phyloP scores from a whole-genome alignment of 768 basidiomycete species.

The Lactarius sp. region DNA sequence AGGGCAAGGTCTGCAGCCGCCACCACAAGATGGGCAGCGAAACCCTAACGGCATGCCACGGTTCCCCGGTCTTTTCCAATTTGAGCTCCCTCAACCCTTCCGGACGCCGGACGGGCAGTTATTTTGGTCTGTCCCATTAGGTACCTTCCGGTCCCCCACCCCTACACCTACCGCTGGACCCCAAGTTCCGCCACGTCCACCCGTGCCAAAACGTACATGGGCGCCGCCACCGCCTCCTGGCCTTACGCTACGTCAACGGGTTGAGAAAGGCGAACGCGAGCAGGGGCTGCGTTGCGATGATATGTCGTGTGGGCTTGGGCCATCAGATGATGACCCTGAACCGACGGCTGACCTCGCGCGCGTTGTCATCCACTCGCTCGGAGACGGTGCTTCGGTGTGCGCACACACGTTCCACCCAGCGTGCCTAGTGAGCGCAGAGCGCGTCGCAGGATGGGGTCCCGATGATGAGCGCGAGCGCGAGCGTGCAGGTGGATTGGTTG shows the following conservation, averaged over 20 bases:
- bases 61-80: conserved; percentile 21
- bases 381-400: conserved; percentile 40
- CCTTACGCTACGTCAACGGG: conserved; percentile 62
- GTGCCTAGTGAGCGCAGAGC: conserved; percentile 66
- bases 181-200: conserved; percentile 28
- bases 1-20: conserved; percentile 15
- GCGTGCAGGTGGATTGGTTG: conserved; percentile 38
- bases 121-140: conserved; percentile 18
- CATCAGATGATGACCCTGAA: conserved; percentile 65
- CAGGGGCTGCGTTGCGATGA: conserved; percentile 69
- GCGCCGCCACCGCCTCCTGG: conserved; percentile 59
- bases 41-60: conserved; percentile 14
- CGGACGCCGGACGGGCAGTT: conserved; percentile 17
- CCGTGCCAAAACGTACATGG: conserved; percentile 48
- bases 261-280: conserved; percentile 70
- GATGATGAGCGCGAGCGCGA: conserved; percentile 33
- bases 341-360: conserved; percentile 34
- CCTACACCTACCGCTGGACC: neutral
- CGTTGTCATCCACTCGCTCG: conserved; percentile 36
- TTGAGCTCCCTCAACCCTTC: conserved; percentile 20
- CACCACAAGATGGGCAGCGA: conserved; percentile 18
- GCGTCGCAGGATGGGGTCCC: conserved; percentile 57
- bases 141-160: neutral
- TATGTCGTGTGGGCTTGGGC: conserved; percentile 67
- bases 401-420: conserved; percentile 64